Evolutionary conservation across 1,284 basidiomycete genomes (phyloP).

Genomic region (Pseudozyma sp.): DNA sequence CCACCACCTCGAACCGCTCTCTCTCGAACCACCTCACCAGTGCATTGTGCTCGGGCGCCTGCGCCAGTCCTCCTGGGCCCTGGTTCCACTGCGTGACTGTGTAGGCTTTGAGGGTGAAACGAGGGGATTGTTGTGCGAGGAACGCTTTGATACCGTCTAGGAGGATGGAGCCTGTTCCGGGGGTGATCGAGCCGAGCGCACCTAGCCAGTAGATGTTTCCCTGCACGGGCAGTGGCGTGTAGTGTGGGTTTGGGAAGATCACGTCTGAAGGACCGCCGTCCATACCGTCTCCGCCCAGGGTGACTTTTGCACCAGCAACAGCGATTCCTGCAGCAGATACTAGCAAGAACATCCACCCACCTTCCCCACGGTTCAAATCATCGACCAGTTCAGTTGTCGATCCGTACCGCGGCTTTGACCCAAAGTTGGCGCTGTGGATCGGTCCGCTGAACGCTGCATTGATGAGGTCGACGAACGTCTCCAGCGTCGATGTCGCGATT

Average conservation of each 20-base stretch:
- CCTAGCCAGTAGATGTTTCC: constrained; percentile 17
- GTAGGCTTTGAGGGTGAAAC: constrained; percentile 14
- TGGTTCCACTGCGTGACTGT: constrained; percentile 30
- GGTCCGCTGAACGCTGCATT: constrained; percentile 17
- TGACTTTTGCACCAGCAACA: constrained; percentile 30
- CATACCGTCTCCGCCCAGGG: constrained; percentile 22
- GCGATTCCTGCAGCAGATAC: neutral
- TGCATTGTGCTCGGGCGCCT: constrained; percentile 5
- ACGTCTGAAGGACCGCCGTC: constrained; percentile 15
- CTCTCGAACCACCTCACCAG: constrained; percentile 15
- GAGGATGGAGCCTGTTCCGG: constrained; percentile 8
- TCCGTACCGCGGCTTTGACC: constrained; percentile 10
- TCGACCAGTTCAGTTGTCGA: neutral
- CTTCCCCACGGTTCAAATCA: constrained; percentile 14
- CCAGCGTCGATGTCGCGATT: neutral
- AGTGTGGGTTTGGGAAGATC: constrained; percentile 3
- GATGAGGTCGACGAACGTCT: constrained; percentile 6
- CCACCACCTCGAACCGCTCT: constrained; percentile 19
- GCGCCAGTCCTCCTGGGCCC: neutral
- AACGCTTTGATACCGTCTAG: constrained; percentile 17
- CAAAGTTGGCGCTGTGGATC: constrained; percentile 20
- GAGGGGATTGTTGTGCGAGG: constrained; percentile 3
- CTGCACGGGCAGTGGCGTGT: neutral
- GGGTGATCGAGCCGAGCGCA: constrained; percentile 21
- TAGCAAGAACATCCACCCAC: constrained; percentile 22